Base-by-base conservation (phyloP, 2,329 filamentous ascomycete species). In the Teratosphaeria gauchensis region DNA sequence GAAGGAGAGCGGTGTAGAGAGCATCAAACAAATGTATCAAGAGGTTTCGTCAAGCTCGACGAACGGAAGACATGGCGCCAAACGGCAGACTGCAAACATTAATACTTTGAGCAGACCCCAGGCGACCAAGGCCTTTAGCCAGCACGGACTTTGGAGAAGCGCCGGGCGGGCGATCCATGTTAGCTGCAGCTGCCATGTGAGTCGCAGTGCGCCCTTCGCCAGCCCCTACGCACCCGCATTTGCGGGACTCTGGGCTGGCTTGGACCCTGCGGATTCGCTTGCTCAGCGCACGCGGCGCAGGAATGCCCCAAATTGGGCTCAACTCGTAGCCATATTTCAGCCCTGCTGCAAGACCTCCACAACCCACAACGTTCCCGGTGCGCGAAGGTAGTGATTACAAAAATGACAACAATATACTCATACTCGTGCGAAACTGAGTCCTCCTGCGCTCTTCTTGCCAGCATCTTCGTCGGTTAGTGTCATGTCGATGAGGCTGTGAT, bases 181-280 rank as follows among this genome's bases (percentile, higher is more conserved):
- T 58, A 58, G 57, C 53, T 57, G 53, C 53, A 58, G 53, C 31
- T 32, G 38, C 57, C 57, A 58, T 51, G 53, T 58, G 57, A n/a
- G 38, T 31, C 33, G n/a, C 53, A 55, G 57, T 21, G 53, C 38
- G 31, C 57, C 30, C 35, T 28, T 58, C 57, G 57, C 57, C 57
- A 58, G 57, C 57, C 53, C 38, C 53, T 46, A 19, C 28, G 24
- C 6, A n/a, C 24, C 31, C 31, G 42, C 42, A n/a, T 19, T 19
- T 48, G 42, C 42, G 42, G n/a, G 42, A 48, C n/a, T 48, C 19
- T 48, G 42, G 42, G 42, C 42, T 48, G 42, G 42, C 42, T 48
- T 48, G 42, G 42, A 48, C 42, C 42, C 42, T 48, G 42, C n/a
- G 42, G 42, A 48, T 48, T 48, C 16, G 42, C 42, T 48, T 48